Base-by-base conservation (phyloP, 1,284 basidiomycete genomes). In the Sanguinoderma infundibulare region DNA sequence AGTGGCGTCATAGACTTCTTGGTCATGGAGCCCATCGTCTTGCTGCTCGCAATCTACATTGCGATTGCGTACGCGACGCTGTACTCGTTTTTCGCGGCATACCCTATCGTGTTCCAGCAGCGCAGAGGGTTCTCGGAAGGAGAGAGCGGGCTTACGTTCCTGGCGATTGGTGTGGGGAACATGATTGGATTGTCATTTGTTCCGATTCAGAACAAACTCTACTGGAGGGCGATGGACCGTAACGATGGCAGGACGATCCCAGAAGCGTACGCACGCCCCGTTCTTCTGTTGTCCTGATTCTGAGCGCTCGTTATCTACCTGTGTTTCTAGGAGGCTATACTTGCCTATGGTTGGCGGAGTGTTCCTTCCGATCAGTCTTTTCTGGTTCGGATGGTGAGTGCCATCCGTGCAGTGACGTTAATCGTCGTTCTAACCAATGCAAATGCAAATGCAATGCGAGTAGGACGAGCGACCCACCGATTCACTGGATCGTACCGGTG, bases 11-110 rank as follows among this genome's bases (percentile, higher is more conserved):
- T 59, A 87, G 85, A 81, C n/a, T 86, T 92, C 69, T 75, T 92
- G 34, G 75, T 83, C 62, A 84, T 81, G 15, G 90, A 92, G 72
- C 84, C 87, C 20, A 92, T 92, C 67, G 88, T 91, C 1, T 74
- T 87, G 8, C 77, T 85, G 28, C 77, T 91, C 24, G 82, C 89
- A 0, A 72, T 92, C 44, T 94, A 91, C 75, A 82, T 87, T 53
- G 82, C 87, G 2, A 83, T 90, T 56, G 79, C 89, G 5, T 91
- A 91, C 67, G 83, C 83, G 20, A 85, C 79, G 10, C 76, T 86
- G 0, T 87, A 86, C 67, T 81, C 82, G 10, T 76, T 86, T 60
- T 86, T 89, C 71, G 82, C 86, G 12, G 83, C 81, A 1, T 86
- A 81, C 69, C 83, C 87, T 0, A 86, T 89, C 62, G 83, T 90